phyloP scores from a whole-genome alignment of 805 yeast genomes.

The Candida maris region DNA sequence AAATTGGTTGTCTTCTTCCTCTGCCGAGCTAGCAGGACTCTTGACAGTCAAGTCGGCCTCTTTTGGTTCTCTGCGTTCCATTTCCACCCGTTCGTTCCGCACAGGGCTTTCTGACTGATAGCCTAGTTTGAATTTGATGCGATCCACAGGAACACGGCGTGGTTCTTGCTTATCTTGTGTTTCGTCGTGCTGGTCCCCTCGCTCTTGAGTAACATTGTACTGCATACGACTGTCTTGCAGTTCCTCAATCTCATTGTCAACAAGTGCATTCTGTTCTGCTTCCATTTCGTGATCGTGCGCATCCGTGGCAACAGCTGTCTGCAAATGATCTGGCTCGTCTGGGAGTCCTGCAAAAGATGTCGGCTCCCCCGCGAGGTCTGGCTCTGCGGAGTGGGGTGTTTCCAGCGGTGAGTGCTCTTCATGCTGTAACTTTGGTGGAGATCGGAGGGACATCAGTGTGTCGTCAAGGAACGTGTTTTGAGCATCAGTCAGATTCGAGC shows the following conservation, averaged over 20 bases:
- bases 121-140: neutral
- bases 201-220: neutral
- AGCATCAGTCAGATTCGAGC: neutral
- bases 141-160: neutral
- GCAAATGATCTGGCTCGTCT: neutral
- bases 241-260: neutral
- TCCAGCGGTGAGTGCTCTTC: constrained; percentile 18
- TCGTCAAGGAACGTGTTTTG: constrained; percentile 9
- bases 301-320: neutral
- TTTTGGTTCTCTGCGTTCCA: neutral
- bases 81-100: neutral
- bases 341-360: constrained; percentile 12
- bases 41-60: neutral
- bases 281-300: neutral
- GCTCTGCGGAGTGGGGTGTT: constrained; percentile 14
- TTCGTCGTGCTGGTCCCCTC: neutral
- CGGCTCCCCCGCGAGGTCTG: constrained; percentile 17
- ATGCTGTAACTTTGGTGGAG: constrained; percentile 22
- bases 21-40: neutral
- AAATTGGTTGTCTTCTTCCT: constrained; percentile 5
- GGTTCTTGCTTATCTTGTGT: neutral
- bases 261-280: neutral
- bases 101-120: neutral
- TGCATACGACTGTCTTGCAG: neutral
- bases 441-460: constrained; percentile 17